Percentiles rank a stretch among this genome's conserved stretches.
phyloP scores from a whole-genome alignment of 2,329 filamentous ascomycete species.

The Penicillium thymicola region DNA sequence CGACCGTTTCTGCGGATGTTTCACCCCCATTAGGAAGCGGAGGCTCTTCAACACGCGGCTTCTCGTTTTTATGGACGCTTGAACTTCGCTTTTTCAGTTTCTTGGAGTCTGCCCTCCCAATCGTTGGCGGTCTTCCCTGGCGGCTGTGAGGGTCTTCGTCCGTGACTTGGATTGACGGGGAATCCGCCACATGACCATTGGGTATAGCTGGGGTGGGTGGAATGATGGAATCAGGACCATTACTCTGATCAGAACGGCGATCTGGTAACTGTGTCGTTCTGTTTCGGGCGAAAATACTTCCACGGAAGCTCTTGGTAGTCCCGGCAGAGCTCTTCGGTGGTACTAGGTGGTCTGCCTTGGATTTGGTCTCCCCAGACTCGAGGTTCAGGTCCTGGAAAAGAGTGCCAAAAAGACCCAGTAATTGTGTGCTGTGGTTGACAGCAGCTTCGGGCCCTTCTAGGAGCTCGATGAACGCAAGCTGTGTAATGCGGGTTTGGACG shows the following conservation, averaged over 20 bases:
- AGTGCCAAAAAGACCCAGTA: constrained; percentile 75
- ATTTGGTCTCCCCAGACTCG: constrained; percentile 26
- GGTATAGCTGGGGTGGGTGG: constrained; percentile 23
- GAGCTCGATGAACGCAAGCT: constrained; percentile 77
- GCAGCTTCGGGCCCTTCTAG: constrained; percentile 79
- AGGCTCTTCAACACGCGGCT: constrained; percentile 20
- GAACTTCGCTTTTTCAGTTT: constrained; percentile 34
- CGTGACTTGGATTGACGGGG: constrained; percentile 75
- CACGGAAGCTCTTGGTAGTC: constrained; percentile 65
- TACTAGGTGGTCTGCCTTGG: constrained; percentile 44
- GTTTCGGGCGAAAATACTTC: constrained; percentile 73
- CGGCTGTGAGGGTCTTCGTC: constrained; percentile 50
- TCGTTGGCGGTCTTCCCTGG: constrained; percentile 28
- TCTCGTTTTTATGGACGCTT: constrained; percentile 29
- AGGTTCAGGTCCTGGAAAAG: constrained; percentile 67
- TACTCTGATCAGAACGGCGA: constrained; percentile 44
- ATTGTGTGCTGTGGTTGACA: constrained; percentile 81
- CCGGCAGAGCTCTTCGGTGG: constrained; percentile 68
- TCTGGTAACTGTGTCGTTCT: constrained; percentile 47
- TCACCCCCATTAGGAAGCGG: constrained; percentile 24
- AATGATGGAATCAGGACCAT: constrained; percentile 20
- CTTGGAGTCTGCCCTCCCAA: constrained; percentile 33
- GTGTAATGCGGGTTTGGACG: constrained; percentile 94
- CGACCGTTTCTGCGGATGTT: constrained; percentile 24
- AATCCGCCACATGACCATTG: constrained; percentile 31